These are phyloP conservation scores for Termitomyces sp. DNA, from an alignment of 1,284 basidiomycete species.

Conservation along the genomic window DNA sequence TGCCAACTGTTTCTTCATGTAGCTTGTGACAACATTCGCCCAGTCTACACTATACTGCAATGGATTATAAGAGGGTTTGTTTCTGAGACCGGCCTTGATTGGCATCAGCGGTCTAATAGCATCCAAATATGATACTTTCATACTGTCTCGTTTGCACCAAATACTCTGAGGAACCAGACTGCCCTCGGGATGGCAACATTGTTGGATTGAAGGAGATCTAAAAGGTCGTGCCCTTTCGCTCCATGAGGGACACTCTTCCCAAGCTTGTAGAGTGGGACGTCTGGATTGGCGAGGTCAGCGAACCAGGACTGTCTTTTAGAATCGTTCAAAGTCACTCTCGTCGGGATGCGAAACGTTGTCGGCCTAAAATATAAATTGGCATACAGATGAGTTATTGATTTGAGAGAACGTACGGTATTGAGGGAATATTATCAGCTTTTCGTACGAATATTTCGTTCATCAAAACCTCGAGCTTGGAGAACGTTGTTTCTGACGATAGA, in stretches of 20 bases:
- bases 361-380: constrained; percentile 38
- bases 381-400: neutral
- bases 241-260: constrained; percentile 91
- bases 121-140: constrained; percentile 18
- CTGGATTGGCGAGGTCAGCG: constrained; percentile 84
- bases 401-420: constrained; percentile 54
- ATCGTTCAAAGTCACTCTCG: constrained; percentile 88
- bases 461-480: constrained; percentile 70
- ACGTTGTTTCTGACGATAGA: constrained; percentile 46
- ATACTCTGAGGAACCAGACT: constrained; percentile 91
- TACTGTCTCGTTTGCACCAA: constrained; percentile 94
- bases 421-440: constrained; percentile 48
- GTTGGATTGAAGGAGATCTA: constrained; percentile 82
- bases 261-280: constrained; percentile 84
- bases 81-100: constrained; percentile 60
- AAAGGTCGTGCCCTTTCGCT: constrained; percentile 84
- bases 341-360: constrained; percentile 79
- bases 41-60: constrained; percentile 88
- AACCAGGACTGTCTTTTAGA: constrained; percentile 87
- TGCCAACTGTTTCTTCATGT: constrained; percentile 83
- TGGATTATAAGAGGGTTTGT: constrained; percentile 70
- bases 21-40: constrained; percentile 82
- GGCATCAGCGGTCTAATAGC: neutral
- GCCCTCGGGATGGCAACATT: constrained; percentile 84
- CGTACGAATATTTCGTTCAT: constrained; percentile 77